Percentiles rank a stretch among this genome's conserved stretches.
Evolutionary conservation across 2,329 filamentous ascomycete species (phyloP).

Genomic region (Aspergillus clavatus): DNA sequence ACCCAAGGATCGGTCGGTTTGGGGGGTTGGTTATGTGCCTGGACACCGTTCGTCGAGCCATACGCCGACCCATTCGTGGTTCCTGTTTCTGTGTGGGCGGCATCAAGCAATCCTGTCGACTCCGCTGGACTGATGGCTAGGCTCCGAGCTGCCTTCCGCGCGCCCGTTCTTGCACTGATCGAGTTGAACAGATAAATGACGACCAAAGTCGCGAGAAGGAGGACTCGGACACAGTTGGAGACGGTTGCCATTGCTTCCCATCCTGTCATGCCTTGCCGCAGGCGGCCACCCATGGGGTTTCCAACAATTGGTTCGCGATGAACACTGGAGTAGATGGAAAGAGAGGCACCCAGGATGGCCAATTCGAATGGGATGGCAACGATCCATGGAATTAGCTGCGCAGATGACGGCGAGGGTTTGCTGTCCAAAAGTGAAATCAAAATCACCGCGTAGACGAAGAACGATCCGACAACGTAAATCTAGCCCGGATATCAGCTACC

Average conservation of each 20-base stretch:
- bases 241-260: slow-evolving; percentile 41
- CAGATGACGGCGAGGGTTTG: slow-evolving; percentile 70
- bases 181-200: slow-evolving; percentile 54
- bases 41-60: slow-evolving; percentile 44
- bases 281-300: slow-evolving; percentile 41
- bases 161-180: slow-evolving; percentile 43
- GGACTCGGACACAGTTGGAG: slow-evolving; percentile 63
- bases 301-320: slow-evolving; percentile 60
- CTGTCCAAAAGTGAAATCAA: slow-evolving; percentile 83
- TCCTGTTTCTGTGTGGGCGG: slow-evolving; percentile 42
- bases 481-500: slow-evolving; percentile 34
- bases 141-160: slow-evolving; percentile 22
- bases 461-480: slow-evolving; percentile 80
- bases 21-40: slow-evolving; percentile 38
- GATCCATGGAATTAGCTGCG: slow-evolving; percentile 76
- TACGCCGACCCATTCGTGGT: slow-evolving; percentile 47
- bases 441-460: slow-evolving; percentile 82
- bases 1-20: slow-evolving; percentile 69
- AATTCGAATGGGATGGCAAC: slow-evolving; percentile 68
- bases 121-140: slow-evolving; percentile 40
- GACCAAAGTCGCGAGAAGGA: slow-evolving; percentile 58
- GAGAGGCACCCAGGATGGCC: slow-evolving; percentile 63
- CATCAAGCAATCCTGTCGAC: slow-evolving; percentile 39
- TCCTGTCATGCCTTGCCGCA: slow-evolving; percentile 37
- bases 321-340: slow-evolving; percentile 62